Evolutionary conservation across 805 yeast genomes (phyloP).

Genomic region (Cyberlindnera xishuangbannaensis): DNA sequence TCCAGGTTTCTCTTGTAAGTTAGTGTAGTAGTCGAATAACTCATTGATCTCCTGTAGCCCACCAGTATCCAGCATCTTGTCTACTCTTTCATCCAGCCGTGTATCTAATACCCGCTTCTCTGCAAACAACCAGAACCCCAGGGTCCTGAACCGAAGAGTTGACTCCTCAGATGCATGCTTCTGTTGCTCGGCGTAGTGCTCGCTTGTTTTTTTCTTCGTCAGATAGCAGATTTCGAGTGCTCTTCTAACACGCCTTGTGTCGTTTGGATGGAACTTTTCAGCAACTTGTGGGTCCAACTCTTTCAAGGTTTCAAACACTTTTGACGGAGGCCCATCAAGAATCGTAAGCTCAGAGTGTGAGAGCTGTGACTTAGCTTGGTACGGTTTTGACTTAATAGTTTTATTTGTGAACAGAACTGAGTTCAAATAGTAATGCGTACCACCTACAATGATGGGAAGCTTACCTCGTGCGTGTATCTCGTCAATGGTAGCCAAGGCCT

Average conservation of each 20-base stretch:
- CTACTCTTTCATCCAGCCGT: conserved; percentile 76
- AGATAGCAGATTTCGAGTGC: conserved; percentile 74
- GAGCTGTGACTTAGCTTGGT: too few species aligned
- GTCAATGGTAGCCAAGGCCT: conserved; percentile 56
- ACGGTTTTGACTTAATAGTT: conserved; percentile 44
- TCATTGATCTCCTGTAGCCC: conserved; percentile 64
- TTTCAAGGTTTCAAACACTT: conserved; percentile 42
- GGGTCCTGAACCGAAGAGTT: conserved; percentile 49
- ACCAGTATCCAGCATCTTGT: conserved; percentile 70
- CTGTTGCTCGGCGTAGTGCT: conserved; percentile 58
- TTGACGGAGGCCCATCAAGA: conserved; percentile 51
- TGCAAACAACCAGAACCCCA: conserved; percentile 81
- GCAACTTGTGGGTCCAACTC: conserved; percentile 67
- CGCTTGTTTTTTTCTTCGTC: conserved; percentile 66
- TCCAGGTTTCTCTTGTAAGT: conserved; percentile 35
- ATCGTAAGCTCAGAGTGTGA: conserved; percentile 30
- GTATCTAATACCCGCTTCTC: conserved; percentile 48
- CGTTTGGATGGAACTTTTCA: conserved; percentile 87
- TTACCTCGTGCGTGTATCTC: conserved; percentile 65
- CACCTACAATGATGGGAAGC: conserved; percentile 87
- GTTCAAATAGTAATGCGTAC: conserved; percentile 91
- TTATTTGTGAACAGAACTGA: conserved; percentile 67
- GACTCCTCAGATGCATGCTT: conserved; percentile 36
- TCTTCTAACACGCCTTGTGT: conserved; percentile 67
- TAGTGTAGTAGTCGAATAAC: conserved; percentile 42